A percentile compares a stretch with the other conserved stretches of the same genome.
These are phyloP conservation scores for Rhodomyrtus tomentosa DNA, from an alignment of 345 rosid species.

Conservation along the genomic window DNA sequence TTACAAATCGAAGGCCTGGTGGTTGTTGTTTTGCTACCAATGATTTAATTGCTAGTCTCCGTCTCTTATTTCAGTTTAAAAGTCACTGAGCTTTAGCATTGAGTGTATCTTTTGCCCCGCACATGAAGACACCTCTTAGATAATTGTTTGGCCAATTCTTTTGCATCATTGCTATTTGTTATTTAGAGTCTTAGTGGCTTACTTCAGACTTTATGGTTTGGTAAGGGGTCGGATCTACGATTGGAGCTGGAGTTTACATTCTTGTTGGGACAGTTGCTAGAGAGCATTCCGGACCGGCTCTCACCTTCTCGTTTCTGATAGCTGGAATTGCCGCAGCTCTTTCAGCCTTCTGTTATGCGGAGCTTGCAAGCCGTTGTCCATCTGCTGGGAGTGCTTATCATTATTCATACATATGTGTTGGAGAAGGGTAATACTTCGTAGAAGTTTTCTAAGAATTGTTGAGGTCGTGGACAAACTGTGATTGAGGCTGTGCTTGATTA, in stretches of 20 bases:
- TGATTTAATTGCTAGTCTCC: not conserved
- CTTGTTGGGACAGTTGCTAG: constrained; percentile 97
- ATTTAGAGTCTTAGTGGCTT: not conserved
- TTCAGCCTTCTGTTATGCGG: constrained; percentile 95
- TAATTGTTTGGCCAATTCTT: not conserved
- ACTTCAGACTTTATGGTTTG: not conserved
- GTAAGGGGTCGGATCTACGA: constrained; percentile 93
- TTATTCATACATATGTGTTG: constrained; percentile 83
- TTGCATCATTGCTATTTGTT: not conserved
- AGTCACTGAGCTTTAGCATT: not conserved
- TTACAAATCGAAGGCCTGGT: not conserved
- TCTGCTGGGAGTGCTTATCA: constrained; percentile 99
- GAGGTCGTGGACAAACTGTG: not conserved
- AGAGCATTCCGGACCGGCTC: constrained; percentile 97
- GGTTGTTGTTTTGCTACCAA: not conserved
- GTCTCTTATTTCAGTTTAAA: not conserved
- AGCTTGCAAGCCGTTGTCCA: constrained; percentile 88
- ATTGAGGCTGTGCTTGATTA: not conserved
- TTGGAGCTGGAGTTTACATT: constrained; percentile 97
- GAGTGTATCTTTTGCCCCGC: not conserved
- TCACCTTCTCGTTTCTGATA: constrained; percentile 70
- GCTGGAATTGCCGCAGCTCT: constrained; percentile 96
- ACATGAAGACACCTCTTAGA: not conserved
- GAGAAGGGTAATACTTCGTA: constrained; percentile 60
- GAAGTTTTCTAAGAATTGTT: not conserved